Conservation (phyloP, 1,139 yeast genomes). For the Scheffersomyces titani region DNA sequence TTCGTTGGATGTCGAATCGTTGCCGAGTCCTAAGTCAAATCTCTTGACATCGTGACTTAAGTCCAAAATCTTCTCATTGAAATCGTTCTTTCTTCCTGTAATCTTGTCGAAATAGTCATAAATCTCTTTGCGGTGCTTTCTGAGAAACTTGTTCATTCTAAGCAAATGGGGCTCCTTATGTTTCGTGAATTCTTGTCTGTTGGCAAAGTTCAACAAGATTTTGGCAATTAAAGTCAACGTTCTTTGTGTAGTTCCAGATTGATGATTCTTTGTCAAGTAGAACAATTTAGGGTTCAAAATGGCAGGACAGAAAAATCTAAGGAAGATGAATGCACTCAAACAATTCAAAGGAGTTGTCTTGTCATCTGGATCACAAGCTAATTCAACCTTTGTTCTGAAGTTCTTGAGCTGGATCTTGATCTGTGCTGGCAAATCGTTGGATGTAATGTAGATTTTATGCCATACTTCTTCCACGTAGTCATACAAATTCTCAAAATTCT, state of each 20-base stretch:
- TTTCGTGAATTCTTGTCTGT: slow-evolving; percentile 66
- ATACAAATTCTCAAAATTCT: slow-evolving; percentile 55
- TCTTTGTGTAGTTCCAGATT: slow-evolving; percentile 69
- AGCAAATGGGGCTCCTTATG: slow-evolving; percentile 83
- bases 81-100: slow-evolving; percentile 70
- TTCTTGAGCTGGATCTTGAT: slow-evolving; percentile 62
- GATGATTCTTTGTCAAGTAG: slow-evolving; percentile 69
- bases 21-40: slow-evolving; percentile 48
- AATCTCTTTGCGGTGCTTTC: slow-evolving; percentile 58
- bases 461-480: slow-evolving; percentile 67
- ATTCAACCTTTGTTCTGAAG: slow-evolving; percentile 61
- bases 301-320: slow-evolving; percentile 90
- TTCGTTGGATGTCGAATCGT: slow-evolving; percentile 50
- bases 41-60: slow-evolving; percentile 59
- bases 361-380: slow-evolving; percentile 61
- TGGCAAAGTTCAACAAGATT: slow-evolving; percentile 76
- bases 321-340: slow-evolving; percentile 77
- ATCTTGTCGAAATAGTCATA: slow-evolving; percentile 69
- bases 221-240: slow-evolving; percentile 85
- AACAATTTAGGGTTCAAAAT: slow-evolving; percentile 85
- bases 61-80: slow-evolving; percentile 57
- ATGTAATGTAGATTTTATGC: slow-evolving; percentile 66
- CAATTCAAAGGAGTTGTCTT: slow-evolving; percentile 62
- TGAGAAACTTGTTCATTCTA: slow-evolving; percentile 67
- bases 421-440: slow-evolving; percentile 74